Evolutionary conservation across 2,329 filamentous ascomycete genomes (phyloP).

Genomic region (Scytalidium sp.): DNA sequence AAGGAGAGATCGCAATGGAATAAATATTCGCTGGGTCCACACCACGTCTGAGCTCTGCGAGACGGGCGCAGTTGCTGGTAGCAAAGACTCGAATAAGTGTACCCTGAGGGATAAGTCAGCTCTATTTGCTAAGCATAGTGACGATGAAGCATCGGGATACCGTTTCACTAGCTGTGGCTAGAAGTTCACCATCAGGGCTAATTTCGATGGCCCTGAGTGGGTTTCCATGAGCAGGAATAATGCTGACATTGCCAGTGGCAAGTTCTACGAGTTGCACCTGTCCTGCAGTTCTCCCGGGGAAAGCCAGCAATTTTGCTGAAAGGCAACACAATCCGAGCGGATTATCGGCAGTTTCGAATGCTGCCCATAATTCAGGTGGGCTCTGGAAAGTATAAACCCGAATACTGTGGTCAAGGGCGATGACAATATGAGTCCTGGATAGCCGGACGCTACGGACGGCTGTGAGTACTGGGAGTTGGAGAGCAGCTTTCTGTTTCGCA

Average conservation of each 20-base stretch:
- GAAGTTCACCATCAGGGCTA: conserved; percentile 73
- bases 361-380: conserved; percentile 64
- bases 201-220: conserved; percentile 75
- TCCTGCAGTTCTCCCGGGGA: conserved; percentile 82
- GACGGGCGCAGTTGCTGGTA: conserved; percentile 73
- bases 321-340: conserved; percentile 76
- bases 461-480: conserved; percentile 76
- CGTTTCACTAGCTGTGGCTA: conserved; percentile 88
- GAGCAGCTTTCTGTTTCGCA: conserved; percentile 68
- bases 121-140: not conserved
- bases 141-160: conserved; percentile 32
- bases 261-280: conserved; percentile 88
- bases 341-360: conserved; percentile 87
- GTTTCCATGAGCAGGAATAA: conserved; percentile 86
- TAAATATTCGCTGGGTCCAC: conserved; percentile 86
- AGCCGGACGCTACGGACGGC: conserved; percentile 78
- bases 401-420: conserved; percentile 79
- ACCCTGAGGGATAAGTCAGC: conserved; percentile 47
- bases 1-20: conserved; percentile 83
- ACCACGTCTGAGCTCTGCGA: conserved; percentile 83
- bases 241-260: conserved; percentile 77
- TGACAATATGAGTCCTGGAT: conserved; percentile 71
- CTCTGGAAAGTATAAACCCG: conserved; percentile 78
- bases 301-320: conserved; percentile 69
- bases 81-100: conserved; percentile 86